These are phyloP conservation scores for Trifolium fragiferum DNA, from an alignment of 306 rosid species.

Conservation along the genomic window DNA sequence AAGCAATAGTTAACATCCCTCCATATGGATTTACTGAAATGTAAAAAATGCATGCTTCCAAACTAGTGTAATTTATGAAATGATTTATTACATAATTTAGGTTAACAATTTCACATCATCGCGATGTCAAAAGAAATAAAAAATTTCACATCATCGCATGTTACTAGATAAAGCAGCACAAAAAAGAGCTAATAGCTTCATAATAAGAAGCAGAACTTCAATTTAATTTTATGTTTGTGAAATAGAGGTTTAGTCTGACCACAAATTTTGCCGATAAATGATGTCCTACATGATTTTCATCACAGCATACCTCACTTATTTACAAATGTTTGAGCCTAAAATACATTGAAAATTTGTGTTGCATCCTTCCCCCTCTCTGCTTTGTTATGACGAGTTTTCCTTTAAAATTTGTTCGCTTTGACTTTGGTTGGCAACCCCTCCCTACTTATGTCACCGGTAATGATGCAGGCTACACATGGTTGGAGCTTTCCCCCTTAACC, in stretches of 20 bases:
- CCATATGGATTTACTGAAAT: constrained; percentile 1
- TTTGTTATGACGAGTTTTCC: constrained; percentile 25
- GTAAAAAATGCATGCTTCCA: constrained; percentile 34
- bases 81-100: constrained; percentile 28
- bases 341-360: constrained; percentile 2
- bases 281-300: not conserved
- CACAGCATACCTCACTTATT: not conserved
- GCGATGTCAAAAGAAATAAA: too few species aligned
- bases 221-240: constrained; percentile 19
- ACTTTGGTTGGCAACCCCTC: constrained; percentile 18
- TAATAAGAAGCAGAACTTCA: constrained; percentile 1
- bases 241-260: not conserved
- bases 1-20: constrained; percentile 4
- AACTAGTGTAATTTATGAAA: constrained; percentile 8
- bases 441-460: constrained; percentile 29
- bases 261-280: not conserved
- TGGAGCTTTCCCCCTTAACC: constrained; percentile 86
- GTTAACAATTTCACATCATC: constrained; percentile 22
- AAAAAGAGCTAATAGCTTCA: constrained; percentile 11
- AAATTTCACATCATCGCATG: constrained; percentile 30
- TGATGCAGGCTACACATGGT: constrained; percentile 85
- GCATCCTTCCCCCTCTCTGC: not conserved
- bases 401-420: constrained; percentile 9
- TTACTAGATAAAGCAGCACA: constrained; percentile 3
- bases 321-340: constrained; percentile 22